Base-by-base conservation (phyloP, 2,329 filamentous ascomycete genomes). In the Colletotrichum spinosum region DNA sequence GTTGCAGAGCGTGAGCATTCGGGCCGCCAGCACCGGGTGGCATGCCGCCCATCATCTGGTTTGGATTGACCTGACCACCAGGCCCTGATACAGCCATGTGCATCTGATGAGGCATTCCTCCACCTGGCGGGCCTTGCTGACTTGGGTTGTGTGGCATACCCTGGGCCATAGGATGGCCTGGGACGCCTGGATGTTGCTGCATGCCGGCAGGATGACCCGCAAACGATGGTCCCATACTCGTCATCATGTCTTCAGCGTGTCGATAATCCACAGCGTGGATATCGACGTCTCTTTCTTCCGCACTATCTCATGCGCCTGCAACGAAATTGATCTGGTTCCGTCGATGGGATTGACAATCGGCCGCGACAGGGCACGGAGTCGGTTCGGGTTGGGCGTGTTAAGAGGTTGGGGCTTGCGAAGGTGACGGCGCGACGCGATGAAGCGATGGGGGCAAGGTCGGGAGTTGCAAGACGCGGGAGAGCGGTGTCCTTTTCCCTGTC, bases 21-120 rank as follows among this genome's bases (percentile, higher is more conserved):
- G 87, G 87, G 58, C 83, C 85, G 69, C 80, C 81, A 58, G 83
- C 84, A 67, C 90, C 88, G 37, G 90, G 90, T 68, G 91, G 90
- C 88, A 94, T 92, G 63, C 86, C 89, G 69, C 81, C 86, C 90
- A 94, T 93, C 84, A 94, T 87, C 61, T 88, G 86, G 35, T 86
- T 87, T 72, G 92, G 90, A 75, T 88, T 92, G 69, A 92, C 89
- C 75, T 92, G 90, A 67, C 86, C 87, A 70, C 88, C 89, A 17
- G 91, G 90, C 41, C 87, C 90, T 63, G 91, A 92, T 35, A 91
- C 91, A 67, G 86, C 89, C 81, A 92, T 91, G 71, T 92, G 90
- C 71, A 89, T 84, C 77, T 92, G 90, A 76, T 91, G 91, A 70
- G 86, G 86, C 76, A 91, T 89, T 44, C 83, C 85, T 67, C 80